Evolutionary conservation across 768 basidiomycete genomes (phyloP), one percentile per base, ranked within the genome.

Genomic region (Amanita fuliginea): DNA sequence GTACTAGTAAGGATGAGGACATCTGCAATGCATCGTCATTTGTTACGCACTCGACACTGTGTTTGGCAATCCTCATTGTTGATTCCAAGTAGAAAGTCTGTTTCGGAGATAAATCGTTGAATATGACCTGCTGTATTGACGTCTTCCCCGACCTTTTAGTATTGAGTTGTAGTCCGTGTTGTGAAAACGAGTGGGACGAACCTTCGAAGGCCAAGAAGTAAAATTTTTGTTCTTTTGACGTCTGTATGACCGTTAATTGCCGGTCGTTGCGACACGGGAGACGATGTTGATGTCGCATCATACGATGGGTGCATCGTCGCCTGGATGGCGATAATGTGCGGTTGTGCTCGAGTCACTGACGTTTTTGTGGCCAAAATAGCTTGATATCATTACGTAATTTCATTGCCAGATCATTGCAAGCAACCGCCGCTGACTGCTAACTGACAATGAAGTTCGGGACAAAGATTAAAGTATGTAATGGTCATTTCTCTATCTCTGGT

Each of bases 11-110:
- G 34, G 18, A 36, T 36, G 10, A 37, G 34, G 5, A 35, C 37
- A 3, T 13, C 18, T 6, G 19, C 7, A 21, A 16, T 18, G 1
- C 8, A 36, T 36, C 24, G 19, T 13, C 16, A 19, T 18, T 19
- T 5, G 34, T 24, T 26, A 57, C 89, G 65, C 63, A 96, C 93
- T 96, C 86, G 65, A 88, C 83, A 30, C 69, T 62, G 59, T 83
- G 79, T 58, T 83, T 89, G 42, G 74, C 74, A 40, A 88, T 73
- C 46, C 83, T 79, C 65, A 82, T 82, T 1, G 91, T 93, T 2
- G 87, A 80, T 58, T 95, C 93, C 55, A 96, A 76, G 66, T 83
- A 96, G 60, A 95, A 89, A 0, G 89, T 83, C 55, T 95, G 83
- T 59, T 88, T 92, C 0, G 88, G 76, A 0, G 81, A 74, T 40